These are phyloP conservation scores for Schwanniomyces polymorphus DNA, from an alignment of 805 yeast species.

Conservation along the genomic window DNA sequence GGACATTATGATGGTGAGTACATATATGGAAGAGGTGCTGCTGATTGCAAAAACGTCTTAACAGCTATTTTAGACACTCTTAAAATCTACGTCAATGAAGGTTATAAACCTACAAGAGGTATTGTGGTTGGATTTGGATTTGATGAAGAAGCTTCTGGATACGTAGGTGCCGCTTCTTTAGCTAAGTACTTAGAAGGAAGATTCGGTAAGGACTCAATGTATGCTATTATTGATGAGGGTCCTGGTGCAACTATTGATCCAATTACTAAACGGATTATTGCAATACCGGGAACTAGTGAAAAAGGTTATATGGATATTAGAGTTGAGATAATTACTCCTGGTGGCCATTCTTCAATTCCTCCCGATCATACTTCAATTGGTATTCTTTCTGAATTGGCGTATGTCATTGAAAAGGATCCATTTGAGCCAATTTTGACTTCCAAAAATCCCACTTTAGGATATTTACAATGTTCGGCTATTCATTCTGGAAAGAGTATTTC, in stretches of 20 bases:
- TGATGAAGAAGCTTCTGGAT: constrained; percentile 77
- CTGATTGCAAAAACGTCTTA: constrained; percentile 72
- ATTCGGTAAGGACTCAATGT: constrained; percentile 62
- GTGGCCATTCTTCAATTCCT: constrained; percentile 83
- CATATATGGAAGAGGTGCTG: constrained; percentile 76
- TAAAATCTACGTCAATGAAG: constrained; percentile 53
- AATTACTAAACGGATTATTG: constrained; percentile 57
- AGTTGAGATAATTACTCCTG: constrained; percentile 57
- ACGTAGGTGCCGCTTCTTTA: constrained; percentile 56
- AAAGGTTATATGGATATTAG: constrained; percentile 47
- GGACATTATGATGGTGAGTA: constrained; percentile 61
- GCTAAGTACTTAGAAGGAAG: constrained; percentile 46
- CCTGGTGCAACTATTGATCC: constrained; percentile 37
- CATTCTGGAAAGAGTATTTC: constrained; percentile 32
- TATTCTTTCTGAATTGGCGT: constrained; percentile 58
- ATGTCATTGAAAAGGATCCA: constrained; percentile 56
- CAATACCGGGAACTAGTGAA: constrained; percentile 45
- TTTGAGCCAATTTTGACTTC: constrained; percentile 46
- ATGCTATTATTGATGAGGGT: constrained; percentile 69
- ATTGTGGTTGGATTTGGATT: constrained; percentile 68
- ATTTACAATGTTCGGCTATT: constrained; percentile 64
- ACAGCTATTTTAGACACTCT: constrained; percentile 65
- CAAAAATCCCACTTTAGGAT: constrained; percentile 59
- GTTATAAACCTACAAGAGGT: constrained; percentile 61
- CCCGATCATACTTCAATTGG: constrained; percentile 84